Evolutionary conservation across 1,284 basidiomycete species (phyloP).

Genomic region (Ceratobasidium papillatum): DNA sequence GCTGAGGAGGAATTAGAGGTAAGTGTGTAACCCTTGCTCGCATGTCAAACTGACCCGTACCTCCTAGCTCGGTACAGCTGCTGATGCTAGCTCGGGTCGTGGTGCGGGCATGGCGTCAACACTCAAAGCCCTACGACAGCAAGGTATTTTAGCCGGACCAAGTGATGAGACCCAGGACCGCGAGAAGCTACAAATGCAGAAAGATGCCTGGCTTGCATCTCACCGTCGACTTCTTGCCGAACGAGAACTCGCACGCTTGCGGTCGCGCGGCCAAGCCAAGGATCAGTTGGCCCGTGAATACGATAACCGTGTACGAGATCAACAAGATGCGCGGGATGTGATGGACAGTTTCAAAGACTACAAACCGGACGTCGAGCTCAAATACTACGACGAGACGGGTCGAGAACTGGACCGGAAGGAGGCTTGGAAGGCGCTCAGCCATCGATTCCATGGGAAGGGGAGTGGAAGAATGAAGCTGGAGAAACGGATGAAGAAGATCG

Average conservation of each 20-base stretch:
- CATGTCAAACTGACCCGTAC: not conserved
- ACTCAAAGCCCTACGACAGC: constrained; percentile 86
- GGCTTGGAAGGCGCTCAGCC: constrained; percentile 94
- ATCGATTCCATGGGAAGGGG: constrained; percentile 96
- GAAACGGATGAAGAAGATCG: constrained; percentile 92
- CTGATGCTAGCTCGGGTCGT: constrained; percentile 69
- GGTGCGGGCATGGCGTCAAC: constrained; percentile 87
- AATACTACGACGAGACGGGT: constrained; percentile 98
- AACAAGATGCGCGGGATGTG: constrained; percentile 85
- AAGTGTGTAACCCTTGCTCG: constrained; percentile 49
- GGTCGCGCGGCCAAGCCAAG: constrained; percentile 80
- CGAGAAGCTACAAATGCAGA: constrained; percentile 83
- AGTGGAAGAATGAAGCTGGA: constrained; percentile 94
- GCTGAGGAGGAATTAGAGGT: constrained; percentile 51
- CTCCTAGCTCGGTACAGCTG: constrained; percentile 65
- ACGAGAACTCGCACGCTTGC: constrained; percentile 80
- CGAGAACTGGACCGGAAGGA: constrained; percentile 90
- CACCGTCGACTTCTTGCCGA: constrained; percentile 78
- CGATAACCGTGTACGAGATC: constrained; percentile 90
- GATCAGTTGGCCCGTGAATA: constrained; percentile 95
- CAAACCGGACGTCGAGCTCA: constrained; percentile 96
- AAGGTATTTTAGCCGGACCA: constrained; percentile 83
- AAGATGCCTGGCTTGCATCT: constrained; percentile 91
- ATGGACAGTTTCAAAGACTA: constrained; percentile 91
- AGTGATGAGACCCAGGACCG: constrained; percentile 76